Base-by-base conservation (phyloP, 768 basidiomycete genomes). In the Pleurotus tuoliensis region DNA sequence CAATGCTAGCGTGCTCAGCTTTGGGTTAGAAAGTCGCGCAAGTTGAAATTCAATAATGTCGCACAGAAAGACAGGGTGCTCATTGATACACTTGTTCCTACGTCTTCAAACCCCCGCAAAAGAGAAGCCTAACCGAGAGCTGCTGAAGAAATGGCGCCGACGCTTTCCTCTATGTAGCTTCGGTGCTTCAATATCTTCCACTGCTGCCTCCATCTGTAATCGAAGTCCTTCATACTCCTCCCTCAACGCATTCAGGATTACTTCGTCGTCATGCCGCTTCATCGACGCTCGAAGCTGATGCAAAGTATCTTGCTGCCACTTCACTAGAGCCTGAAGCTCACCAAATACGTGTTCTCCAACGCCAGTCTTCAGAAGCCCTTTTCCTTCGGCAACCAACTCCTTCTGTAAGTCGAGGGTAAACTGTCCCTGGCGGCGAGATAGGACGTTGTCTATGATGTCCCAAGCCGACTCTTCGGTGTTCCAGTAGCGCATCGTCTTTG, bases 361-460 rank as follows among this genome's bases (percentile, higher is more conserved):
- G 41, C 55, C 38, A 2, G 61, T 63, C 34, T 61, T 58, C 5
- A 27, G 41, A 7, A 61, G 48, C 24, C 53, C 50, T 30, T 27
- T 57, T 30, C 59, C 34, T 47, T 61, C 41, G 13, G 69, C 66
- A 13, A 70, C 68, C 20, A 72, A 55, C 50, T 72, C 71, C 51
- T 66, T 62, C 56, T 71, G 71, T 37, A 72, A n/a, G 12, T 27
- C 48, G 2, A 27, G 25, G 13, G 27, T 15, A 16, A 3, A 50
- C 20, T 15, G 12, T 16, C 30, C 6, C n/a, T 38, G 5, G 20
- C 30, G 30, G 15, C n/a, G 15, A 11, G 16, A 3, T 16, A 55
- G 20, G 25, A 55, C 12, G n/a, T 20, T 1, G 8, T 46, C 54
- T 4, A 45, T 24, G 25, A 55, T 55, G 4, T 20, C 22, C 54